Conservation (phyloP, 345 rosid species). For the Salix dunnii region DNA sequence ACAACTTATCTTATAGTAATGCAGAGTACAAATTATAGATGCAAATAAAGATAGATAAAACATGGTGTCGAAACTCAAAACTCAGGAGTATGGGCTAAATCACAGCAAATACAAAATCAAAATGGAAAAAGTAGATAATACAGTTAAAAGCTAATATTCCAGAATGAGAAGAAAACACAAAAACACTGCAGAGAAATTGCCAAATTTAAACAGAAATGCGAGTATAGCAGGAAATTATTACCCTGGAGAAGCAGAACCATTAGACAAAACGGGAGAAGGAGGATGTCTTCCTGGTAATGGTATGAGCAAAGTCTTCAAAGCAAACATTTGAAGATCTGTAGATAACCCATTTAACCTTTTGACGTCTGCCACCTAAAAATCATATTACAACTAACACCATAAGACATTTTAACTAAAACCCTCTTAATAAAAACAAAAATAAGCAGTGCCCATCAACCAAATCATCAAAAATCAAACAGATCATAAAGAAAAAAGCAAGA, state of each 20-base stretch:
- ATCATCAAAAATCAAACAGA: background rate
- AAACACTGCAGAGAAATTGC: background rate
- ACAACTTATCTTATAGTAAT: background rate
- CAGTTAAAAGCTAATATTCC: background rate
- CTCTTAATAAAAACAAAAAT: background rate
- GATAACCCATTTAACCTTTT: constrained; percentile 76
- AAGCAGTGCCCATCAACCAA: background rate
- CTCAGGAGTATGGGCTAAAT: background rate
- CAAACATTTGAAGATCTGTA: constrained; percentile 92
- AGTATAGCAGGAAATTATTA: constrained; percentile 6
- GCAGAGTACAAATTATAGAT: background rate
- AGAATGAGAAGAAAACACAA: background rate
- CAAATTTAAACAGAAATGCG: background rate
- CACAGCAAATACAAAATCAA: background rate
- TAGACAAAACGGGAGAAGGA: constrained; percentile 59
- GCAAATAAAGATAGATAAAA: background rate
- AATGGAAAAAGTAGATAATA: background rate
- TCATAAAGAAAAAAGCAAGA: too few species aligned
- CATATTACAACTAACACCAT: background rate
- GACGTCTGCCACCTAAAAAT: constrained; percentile 68
- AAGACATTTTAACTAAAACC: background rate
- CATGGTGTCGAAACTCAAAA: background rate
- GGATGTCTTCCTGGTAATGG: constrained; percentile 90
- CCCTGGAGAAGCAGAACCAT: constrained; percentile 39
- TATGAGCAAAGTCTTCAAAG: constrained; percentile 61